phyloP scores from a whole-genome alignment of 805 yeast species.

The Jamesozyma lodderae region DNA sequence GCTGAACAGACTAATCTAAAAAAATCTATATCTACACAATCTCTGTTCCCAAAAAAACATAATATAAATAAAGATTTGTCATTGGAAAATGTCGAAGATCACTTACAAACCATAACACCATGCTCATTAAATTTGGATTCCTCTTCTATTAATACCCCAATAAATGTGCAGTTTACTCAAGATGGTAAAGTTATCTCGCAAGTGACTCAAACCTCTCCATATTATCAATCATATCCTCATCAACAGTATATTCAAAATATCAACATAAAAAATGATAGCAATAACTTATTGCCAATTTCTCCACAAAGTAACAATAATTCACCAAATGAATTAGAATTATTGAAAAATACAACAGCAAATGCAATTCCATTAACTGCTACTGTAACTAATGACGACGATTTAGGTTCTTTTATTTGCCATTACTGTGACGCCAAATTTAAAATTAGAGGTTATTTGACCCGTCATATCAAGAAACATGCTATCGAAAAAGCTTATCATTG shows the following conservation, averaged over 20 bases:
- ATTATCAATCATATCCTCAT: constrained; percentile 1
- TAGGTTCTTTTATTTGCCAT: constrained; percentile 45
- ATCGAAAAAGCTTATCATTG: constrained; percentile 68
- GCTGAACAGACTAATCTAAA: background rate
- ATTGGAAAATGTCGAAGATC: constrained; percentile 1
- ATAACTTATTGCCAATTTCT: constrained; percentile 12
- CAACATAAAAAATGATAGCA: background rate
- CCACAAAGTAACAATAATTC: constrained; percentile 17
- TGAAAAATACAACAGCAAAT: background rate
- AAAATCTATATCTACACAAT: background rate
- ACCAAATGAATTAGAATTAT: constrained; percentile 7
- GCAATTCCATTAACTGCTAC: background rate
- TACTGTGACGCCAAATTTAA: constrained; percentile 71
- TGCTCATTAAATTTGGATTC: constrained; percentile 23
- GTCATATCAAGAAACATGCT: constrained; percentile 88
- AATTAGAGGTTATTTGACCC: constrained; percentile 80
- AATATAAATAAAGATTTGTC: constrained; percentile 15
- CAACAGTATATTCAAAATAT: background rate
- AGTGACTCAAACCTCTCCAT: background rate
- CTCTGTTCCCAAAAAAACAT: constrained; percentile 20
- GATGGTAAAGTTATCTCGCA: constrained; percentile 15
- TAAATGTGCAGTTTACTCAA: constrained; percentile 18
- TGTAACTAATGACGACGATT: constrained; percentile 1
- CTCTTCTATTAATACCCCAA: constrained; percentile 17
- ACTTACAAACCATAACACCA: constrained; percentile 19